Base-by-base conservation (phyloP, 371 early-diverging fungal species). In the Sporodiniella umbellata region DNA sequence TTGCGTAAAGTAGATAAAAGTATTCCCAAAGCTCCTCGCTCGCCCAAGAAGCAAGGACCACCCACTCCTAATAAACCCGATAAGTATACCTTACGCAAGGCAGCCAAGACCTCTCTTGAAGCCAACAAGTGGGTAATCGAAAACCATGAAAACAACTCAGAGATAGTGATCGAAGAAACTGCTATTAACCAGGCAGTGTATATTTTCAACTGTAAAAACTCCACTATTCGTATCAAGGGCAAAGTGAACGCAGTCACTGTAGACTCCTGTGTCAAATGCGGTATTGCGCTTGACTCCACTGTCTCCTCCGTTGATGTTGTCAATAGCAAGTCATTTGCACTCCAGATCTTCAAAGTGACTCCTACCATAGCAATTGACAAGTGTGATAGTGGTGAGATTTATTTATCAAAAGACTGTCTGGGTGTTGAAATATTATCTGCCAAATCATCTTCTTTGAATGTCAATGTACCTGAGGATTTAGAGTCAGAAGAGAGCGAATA, bases 101-200 rank as follows among this genome's bases (percentile, higher is more conserved):
- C 93, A 12, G 87, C 96, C 35, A 88, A 84, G 66, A 72, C 88
- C 45, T 84, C 76, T 21, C 72, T 97, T 42, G 89, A 92, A 52
- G 94, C 94, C 49, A 87, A 86, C 74, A 95, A 95, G 72, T 98
- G 98, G 98, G 79, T 84, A 19, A 83, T 98, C 18, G 92, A 94
- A 65, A 86, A 91, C 68, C 85, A 84, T 48, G 86, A 87, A 58
- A 86, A 87, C 67, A 84, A 92, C 63, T 64, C 68, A 28, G 73
- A 88, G 19, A 74, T 94, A 11, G 74, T 89, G 19, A 79, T 96
- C 50, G 90, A 93, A 51, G 79, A 81, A 0, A 84, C 88, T 0
- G 88, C 89, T 49, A 81, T 95, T 51, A 88, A 85, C 53, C 95
- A 96, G 58, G 85, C 87, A 0, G 94, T 95, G 8, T 95, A 95